A percentile compares a stretch with the other conserved stretches of the same genome.
These are phyloP conservation scores for Inga laurina DNA, from an alignment of 306 rosid species.

Conservation along the genomic window DNA sequence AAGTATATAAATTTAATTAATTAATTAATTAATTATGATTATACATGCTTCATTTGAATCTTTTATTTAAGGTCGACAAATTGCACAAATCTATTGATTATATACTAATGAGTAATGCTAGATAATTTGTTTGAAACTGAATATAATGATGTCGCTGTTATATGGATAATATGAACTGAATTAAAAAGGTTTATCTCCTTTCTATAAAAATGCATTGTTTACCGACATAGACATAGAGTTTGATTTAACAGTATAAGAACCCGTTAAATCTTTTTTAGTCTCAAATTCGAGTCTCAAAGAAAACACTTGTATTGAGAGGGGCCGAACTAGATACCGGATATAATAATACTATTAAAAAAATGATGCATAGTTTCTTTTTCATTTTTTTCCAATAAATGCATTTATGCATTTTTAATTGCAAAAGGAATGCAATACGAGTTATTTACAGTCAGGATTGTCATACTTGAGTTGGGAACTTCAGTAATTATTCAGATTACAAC, in stretches of 20 bases:
- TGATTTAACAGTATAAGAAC: no score
- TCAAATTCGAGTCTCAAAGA: no score
- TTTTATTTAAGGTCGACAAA: no score
- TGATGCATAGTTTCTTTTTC: background rate
- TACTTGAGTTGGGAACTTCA: background rate
- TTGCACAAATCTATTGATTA: background rate
- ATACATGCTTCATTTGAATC: no score
- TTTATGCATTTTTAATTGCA: background rate
- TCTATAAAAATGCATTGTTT: background rate
- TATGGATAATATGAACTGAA: background rate
- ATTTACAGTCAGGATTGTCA: background rate
- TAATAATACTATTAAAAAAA: no score
- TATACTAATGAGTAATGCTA: conserved; percentile 15
- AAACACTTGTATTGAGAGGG: no score
- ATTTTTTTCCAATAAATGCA: background rate
- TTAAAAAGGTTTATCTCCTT: background rate
- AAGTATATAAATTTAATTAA: background rate
- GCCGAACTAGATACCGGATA: no score
- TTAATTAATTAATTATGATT: no score
- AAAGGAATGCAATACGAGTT: background rate
- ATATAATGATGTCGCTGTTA: background rate
- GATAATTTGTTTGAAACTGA: conserved; percentile 14
- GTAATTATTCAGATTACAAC: background rate
- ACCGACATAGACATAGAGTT: no score
- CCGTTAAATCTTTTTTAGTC: no score